Percentiles rank a stretch among this genome's conserved stretches.
Evolutionary conservation across 352 stramenopile genomes (phyloP).

Genomic region (Phytopythium delawarense): DNA sequence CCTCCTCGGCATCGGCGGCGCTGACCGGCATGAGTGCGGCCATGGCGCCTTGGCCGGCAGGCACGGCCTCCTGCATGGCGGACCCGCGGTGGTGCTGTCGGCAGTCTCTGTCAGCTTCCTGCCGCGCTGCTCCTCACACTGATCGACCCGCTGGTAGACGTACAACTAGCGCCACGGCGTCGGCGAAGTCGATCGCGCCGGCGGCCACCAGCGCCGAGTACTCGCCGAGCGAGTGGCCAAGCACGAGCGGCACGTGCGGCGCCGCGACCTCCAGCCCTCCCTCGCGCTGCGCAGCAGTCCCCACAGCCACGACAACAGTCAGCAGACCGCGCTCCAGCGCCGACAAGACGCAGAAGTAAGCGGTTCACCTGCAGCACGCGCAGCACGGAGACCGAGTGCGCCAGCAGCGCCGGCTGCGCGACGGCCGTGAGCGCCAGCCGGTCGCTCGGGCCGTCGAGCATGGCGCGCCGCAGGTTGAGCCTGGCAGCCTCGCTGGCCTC

Average conservation of each 20-base stretch:
- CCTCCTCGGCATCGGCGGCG: constrained; percentile 39
- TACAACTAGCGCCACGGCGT: constrained; percentile 66
- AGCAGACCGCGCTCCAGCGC: background rate
- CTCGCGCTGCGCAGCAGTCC: constrained; percentile 31
- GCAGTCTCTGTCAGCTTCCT: background rate
- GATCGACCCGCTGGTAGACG: background rate
- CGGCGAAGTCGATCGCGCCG: constrained; percentile 53
- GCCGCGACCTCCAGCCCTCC: constrained; percentile 28
- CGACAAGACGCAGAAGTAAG: background rate
- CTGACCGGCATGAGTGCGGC: constrained; percentile 70
- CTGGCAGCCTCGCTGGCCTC: constrained; percentile 73
- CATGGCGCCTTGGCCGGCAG: constrained; percentile 58
- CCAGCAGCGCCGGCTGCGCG: constrained; percentile 77
- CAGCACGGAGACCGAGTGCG: constrained; percentile 71
- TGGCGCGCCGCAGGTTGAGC: constrained; percentile 47
- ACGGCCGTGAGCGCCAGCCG: constrained; percentile 68
- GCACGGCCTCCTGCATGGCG: constrained; percentile 66
- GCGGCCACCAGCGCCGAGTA: constrained; percentile 82
- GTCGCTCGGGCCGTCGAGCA: constrained; percentile 55
- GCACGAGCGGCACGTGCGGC: constrained; percentile 27
- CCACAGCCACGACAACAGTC: background rate
- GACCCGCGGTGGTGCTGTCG: constrained; percentile 54
- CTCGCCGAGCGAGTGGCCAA: constrained; percentile 85
- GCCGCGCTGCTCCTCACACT: background rate
- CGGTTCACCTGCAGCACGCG: constrained; percentile 36